These are phyloP conservation scores for Monosporascus sp. DNA, from an alignment of 2,329 filamentous ascomycete species.

Conservation along the genomic window DNA sequence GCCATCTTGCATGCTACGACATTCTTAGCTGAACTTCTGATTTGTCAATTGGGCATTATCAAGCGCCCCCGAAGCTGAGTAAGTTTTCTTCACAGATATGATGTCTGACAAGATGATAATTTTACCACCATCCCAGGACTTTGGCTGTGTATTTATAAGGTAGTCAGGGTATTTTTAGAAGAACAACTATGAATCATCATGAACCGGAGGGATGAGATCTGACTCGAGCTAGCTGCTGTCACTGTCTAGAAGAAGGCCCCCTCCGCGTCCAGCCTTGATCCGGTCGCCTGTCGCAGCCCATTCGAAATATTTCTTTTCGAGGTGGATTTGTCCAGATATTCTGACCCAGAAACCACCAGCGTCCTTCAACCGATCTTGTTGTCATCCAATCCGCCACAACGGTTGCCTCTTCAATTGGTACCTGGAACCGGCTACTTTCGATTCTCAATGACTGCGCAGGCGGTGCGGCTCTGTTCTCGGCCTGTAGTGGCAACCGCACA, in stretches of 20 bases:
- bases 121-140: no score
- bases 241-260: not conserved
- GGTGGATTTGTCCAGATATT: constrained; percentile 22
- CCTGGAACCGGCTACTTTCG: not conserved
- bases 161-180: no score
- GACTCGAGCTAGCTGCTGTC: not conserved
- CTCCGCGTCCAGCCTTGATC: constrained; percentile 13
- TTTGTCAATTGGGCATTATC: not conserved
- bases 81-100: no score
- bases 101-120: no score
- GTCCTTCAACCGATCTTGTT: no score
- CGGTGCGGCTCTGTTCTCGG: constrained; percentile 4
- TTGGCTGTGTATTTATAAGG: no score
- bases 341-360: constrained; percentile 22
- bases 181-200: no score
- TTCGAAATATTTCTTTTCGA: constrained; percentile 21
- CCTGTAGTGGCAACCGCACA: constrained; percentile 50
- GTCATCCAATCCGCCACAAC: no score
- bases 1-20: not conserved
- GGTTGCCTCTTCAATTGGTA: no score
- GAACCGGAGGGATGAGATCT: not conserved
- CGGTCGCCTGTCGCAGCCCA: constrained; percentile 20
- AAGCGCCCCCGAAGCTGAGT: not conserved
- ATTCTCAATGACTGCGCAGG: not conserved
- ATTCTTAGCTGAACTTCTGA: not conserved